Base-by-base conservation (phyloP, 2,329 filamentous ascomycete species). In the Neoascochyta sp. region DNA sequence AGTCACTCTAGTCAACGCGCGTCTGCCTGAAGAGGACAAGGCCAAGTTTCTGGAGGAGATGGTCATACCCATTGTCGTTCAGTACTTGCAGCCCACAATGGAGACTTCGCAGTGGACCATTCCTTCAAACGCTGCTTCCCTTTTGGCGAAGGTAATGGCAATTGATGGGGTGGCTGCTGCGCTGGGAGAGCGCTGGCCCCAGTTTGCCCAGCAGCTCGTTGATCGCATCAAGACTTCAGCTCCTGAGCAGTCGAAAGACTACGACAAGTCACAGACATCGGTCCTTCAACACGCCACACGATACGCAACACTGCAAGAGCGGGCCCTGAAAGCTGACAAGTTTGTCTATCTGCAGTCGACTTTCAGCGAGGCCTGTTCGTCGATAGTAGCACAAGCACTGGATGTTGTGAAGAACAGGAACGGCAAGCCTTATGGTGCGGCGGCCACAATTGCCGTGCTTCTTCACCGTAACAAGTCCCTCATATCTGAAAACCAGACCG, bases 211-310 rank as follows among this genome's bases (percentile, higher is more conserved):
- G 1, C 59, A 70, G 0, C 64, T 95, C n/a, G 68, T 81, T 15
- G 69, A 78, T 17, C 73, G 75, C 20, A 79, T 95, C 34, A 80
- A 80, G 31, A 76, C 77, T 5, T 93, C 87, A 0, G 73, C 86
- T 4, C 87, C 89, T 1, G 87, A 90, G 53, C 80, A 90, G 33
- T 88, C 87, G 0, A 82, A 82, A 40, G 83, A 87, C 11, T 85
- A 85, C 45, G 72, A 76, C 15, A 71, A 72, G 22, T 93, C 86
- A 0, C 87, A 95, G 55, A 72, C 77, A 28, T 68, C 70, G 22
- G 71, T 94, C 15, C 75, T 77, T 7, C 70, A 79, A 5, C 75
- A 83, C 47, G 80, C 81, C 0, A 68, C 71, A 24, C 79, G 84
- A 1, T 86, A 65, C 49, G 59, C 86, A 65, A 81, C 84, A 38